Evolutionary conservation across 306 rosid genomes (phyloP).

Genomic region (Cucurbita moschata): DNA sequence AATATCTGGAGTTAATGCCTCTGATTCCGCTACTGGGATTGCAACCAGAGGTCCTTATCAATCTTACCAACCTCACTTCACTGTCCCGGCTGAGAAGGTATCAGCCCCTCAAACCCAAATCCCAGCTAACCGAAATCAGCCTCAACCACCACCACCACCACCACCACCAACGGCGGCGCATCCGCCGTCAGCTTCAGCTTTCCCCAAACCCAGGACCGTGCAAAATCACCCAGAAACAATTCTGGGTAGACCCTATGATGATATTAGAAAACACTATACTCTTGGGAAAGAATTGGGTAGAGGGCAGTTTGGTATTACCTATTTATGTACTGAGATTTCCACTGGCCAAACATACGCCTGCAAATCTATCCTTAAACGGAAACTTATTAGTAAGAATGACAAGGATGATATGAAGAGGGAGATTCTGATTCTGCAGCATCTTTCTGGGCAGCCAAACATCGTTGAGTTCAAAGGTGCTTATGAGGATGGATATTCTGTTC

Average conservation of each 20-base stretch:
- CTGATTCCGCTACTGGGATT: conserved; percentile 13
- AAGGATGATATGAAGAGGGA: conserved; percentile 71
- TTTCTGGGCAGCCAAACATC: conserved; percentile 74
- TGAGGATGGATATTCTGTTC: conserved; percentile 72
- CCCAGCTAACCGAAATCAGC: conserved; percentile 11
- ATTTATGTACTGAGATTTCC: conserved; percentile 57
- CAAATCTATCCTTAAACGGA: conserved; percentile 75
- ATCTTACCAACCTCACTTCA: conserved; percentile 4
- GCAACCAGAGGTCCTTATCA: conserved; percentile 10
- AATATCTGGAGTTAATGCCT: conserved; percentile 3
- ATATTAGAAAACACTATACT: conserved; percentile 42
- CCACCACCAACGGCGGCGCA: conserved; percentile 5
- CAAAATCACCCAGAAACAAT: conserved; percentile 30
- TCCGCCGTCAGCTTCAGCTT: conserved; percentile 6
- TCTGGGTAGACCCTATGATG: conserved; percentile 55
- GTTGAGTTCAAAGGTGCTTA: conserved; percentile 70
- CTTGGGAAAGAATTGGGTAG: conserved; percentile 75
- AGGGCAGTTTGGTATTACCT: conserved; percentile 83
- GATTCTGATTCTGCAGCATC: conserved; percentile 80
- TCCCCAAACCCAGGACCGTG: conserved; percentile 12
- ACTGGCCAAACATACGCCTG: conserved; percentile 55
- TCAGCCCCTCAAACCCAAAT: conserved; percentile 14
- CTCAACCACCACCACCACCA: neutral
- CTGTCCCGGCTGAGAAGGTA: conserved; percentile 12
- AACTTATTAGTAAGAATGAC: conserved; percentile 46